Percentiles rank a stretch among this genome's conserved stretches.
Evolutionary conservation across 2,329 filamentous ascomycete species (phyloP).

Genomic region (Microdochium paspali): DNA sequence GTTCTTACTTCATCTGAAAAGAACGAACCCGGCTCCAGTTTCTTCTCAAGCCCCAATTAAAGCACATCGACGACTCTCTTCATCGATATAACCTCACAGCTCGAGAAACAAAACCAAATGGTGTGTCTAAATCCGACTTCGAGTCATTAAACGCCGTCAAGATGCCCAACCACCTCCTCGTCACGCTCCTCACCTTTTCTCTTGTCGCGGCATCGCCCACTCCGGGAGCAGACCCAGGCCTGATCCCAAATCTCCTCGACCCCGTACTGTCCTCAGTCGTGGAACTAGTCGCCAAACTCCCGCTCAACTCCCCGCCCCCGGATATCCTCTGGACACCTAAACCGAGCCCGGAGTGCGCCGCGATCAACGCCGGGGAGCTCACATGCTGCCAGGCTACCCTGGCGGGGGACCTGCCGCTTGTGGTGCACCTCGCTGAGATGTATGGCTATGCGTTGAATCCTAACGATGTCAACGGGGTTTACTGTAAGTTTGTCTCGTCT

Average conservation of each 20-base stretch:
- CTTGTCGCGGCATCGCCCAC: too few relatives aligned
- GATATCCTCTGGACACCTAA: slow-evolving; percentile 11
- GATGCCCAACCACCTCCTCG: slow-evolving; percentile 5
- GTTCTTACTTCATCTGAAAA: too few relatives aligned
- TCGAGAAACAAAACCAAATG: too few relatives aligned
- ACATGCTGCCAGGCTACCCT: slow-evolving; percentile 17
- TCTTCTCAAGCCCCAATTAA: too few relatives aligned
- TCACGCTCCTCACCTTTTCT: slow-evolving; percentile 1
- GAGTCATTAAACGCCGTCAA: too few relatives aligned
- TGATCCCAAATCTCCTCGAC: slow-evolving; percentile 7
- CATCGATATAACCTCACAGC: too few relatives aligned
- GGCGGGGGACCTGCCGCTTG: slow-evolving; percentile 16
- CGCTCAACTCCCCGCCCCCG: slow-evolving; percentile 10
- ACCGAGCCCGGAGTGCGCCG: slow-evolving; percentile 17
- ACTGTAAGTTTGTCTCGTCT: slow-evolving; percentile 14
- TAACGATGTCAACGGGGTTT: slow-evolving; percentile 18
- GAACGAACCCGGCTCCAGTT: too few relatives aligned
- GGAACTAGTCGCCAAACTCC: slow-evolving; percentile 3
- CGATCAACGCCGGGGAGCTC: slow-evolving; percentile 15
- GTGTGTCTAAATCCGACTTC: too few relatives aligned
- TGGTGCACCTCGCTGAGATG: slow-evolving; percentile 15
- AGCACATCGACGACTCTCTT: too few relatives aligned
- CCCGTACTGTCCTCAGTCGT: too few relatives aligned
- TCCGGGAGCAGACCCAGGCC: neutral
- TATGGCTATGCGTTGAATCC: slow-evolving; percentile 19